These are phyloP conservation scores for Cladophialophora chaetospira DNA, from an alignment of 2,329 filamentous ascomycete genomes.

Conservation along the genomic window DNA sequence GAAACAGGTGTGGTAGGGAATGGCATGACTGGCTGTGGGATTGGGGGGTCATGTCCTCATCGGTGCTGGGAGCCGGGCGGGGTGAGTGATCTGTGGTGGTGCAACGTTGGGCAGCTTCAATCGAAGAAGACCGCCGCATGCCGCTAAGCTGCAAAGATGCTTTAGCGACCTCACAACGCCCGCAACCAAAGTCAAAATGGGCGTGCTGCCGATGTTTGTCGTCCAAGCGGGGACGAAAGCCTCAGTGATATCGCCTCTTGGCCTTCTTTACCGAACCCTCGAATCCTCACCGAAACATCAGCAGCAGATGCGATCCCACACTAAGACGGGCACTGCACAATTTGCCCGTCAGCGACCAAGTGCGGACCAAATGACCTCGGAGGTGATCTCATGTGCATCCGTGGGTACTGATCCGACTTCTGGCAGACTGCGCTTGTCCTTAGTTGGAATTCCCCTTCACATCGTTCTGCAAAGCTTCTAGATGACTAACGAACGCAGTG, in stretches of 20 bases:
- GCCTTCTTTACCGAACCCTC: neutral
- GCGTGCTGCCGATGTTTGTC: conserved; percentile 4
- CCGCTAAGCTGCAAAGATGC: conserved; percentile 4
- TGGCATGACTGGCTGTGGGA: conserved; percentile 9
- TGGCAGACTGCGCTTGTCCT: no score
- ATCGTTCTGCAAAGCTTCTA: no score
- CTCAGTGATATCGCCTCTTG: conserved; percentile 1
- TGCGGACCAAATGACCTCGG: no score
- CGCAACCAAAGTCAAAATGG: conserved; percentile 10
- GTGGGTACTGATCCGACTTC: no score
- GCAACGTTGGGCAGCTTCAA: neutral
- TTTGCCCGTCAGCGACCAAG: neutral
- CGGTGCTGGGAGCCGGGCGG: conserved; percentile 1
- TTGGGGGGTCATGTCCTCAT: conserved; percentile 14
- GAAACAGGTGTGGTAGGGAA: conserved; percentile 1
- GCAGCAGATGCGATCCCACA: neutral
- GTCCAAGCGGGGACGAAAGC: conserved; percentile 1
- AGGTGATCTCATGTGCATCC: no score
- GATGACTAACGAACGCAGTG: no score
- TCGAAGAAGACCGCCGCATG: conserved; percentile 14
- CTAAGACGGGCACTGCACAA: neutral
- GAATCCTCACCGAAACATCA: conserved; percentile 1
- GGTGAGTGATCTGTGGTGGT: conserved; percentile 2
- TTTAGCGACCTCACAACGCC: conserved; percentile 13
- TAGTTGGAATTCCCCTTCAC: no score